Evolutionary conservation across 768 basidiomycete species (phyloP).

Genomic region (Mycena olivaceomarginata): DNA sequence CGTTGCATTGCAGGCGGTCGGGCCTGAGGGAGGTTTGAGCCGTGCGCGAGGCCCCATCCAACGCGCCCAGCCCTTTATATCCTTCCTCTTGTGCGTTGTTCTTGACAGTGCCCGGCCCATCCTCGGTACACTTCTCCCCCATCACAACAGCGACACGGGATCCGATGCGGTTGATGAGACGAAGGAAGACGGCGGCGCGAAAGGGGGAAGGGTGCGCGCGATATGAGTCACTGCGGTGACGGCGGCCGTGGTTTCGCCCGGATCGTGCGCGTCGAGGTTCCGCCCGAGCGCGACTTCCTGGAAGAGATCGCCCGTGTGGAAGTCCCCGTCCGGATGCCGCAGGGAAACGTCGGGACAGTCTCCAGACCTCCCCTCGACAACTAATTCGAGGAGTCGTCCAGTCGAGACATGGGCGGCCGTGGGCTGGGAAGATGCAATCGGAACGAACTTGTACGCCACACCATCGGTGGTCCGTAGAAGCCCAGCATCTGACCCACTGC

Average conservation of each 20-base stretch:
- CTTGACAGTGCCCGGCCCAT: too few relatives aligned
- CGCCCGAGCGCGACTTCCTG: constrained; percentile 73
- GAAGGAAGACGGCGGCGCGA: too few relatives aligned
- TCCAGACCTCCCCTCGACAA: constrained; percentile 72
- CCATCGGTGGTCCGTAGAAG: constrained; percentile 77
- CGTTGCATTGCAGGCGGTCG: too few relatives aligned
- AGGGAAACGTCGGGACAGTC: constrained; percentile 82
- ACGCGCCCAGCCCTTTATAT: too few relatives aligned
- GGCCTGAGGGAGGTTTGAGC: too few relatives aligned
- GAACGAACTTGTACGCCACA: constrained; percentile 81
- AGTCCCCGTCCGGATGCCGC: constrained; percentile 78
- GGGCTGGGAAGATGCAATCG: constrained; percentile 65
- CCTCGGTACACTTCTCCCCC: too few relatives aligned
- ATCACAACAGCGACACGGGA: too few relatives aligned
- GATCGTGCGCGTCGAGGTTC: constrained; percentile 78
- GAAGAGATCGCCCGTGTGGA: constrained; percentile 91
- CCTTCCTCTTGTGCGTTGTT: too few relatives aligned
- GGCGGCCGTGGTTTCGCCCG: constrained; percentile 38
- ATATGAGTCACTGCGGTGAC: too few relatives aligned
- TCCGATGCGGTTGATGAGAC: too few relatives aligned
- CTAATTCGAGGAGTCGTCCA: constrained; percentile 77
- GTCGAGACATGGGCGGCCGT: constrained; percentile 73
- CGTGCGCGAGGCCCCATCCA: too few relatives aligned
- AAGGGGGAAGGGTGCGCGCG: too few relatives aligned
- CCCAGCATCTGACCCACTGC: constrained; percentile 68